phyloP scores from a whole-genome alignment of 2,329 filamentous ascomycete species.

The Penicillium thymicola region DNA sequence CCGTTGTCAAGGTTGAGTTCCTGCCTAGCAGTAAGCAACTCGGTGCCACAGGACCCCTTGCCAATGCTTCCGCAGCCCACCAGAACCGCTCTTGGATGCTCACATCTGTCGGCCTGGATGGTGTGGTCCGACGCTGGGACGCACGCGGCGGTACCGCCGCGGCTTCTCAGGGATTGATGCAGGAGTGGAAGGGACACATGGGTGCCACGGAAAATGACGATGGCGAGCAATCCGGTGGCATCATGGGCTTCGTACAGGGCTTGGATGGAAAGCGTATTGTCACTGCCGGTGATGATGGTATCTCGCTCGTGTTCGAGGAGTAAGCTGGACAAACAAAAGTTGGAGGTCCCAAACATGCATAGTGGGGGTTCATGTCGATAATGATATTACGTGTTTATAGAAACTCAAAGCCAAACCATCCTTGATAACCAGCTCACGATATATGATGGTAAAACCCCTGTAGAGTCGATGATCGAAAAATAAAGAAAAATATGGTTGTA shows the following conservation, averaged over 20 bases:
- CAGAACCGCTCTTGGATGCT: constrained; percentile 62
- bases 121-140: constrained; percentile 88
- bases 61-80: constrained; percentile 24
- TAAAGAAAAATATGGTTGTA: constrained; percentile 19
- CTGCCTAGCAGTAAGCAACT: constrained; percentile 50
- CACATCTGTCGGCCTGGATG: constrained; percentile 88
- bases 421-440: neutral
- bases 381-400: constrained; percentile 25
- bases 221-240: constrained; percentile 78
- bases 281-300: constrained; percentile 82
- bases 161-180: constrained; percentile 66
- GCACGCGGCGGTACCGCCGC: constrained; percentile 64
- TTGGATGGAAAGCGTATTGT: constrained; percentile 71
- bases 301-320: constrained; percentile 47
- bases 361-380: constrained; percentile 14
- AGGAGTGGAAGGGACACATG: constrained; percentile 84
- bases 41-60: constrained; percentile 24
- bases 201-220: constrained; percentile 45
- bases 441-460: neutral
- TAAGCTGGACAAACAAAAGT: constrained; percentile 13
- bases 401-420: constrained; percentile 1
- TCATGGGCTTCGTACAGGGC: constrained; percentile 83
- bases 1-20: constrained; percentile 92
- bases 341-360: neutral
- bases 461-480: constrained; percentile 5